Evolutionary conservation across 2,329 filamentous ascomycete species (phyloP), one percentile per base, ranked within the genome.

Genomic region (Orbilia ellipsospora): DNA sequence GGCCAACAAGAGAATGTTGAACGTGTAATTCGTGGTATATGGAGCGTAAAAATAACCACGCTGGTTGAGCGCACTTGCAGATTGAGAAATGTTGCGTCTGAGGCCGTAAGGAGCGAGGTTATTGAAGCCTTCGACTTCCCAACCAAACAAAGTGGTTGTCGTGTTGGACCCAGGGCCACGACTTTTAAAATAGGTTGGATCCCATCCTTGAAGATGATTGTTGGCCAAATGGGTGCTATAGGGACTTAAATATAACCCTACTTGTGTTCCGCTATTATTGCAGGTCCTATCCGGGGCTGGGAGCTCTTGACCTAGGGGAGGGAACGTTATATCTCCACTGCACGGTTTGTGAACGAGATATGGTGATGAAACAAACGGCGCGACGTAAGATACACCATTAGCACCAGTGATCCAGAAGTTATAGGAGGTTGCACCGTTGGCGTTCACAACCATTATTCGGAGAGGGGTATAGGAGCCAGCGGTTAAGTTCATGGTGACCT

Each of bases 41-140:
- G 51, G 51, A 28, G 51, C 51, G 23, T 26, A 54, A 23, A 54
- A 54, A 12, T 54, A 54, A 1, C 51, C 51, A 2, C 51, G 51
- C 8, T 54, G 51, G 23, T 54, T 54, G 2, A 54, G 28, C 1
- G 7, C 6, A n/a, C 18, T 16, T 2, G 51, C 18, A 2, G 6
- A n/a, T 13, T 3, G 6, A 12, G 51, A 28, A 23, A 23, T 4
- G 16, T 16, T 8, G 10, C 51, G 16, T 54, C 2, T n/a, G 8
- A 23, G 26, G 16, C 20, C 51, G 26, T 54, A 54, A 18, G n/a
- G n/a, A n/a, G n/a, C n/a, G n/a, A n/a, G n/a, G n/a, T n/a, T n/a
- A n/a, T n/a, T n/a, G n/a, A n/a, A n/a, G n/a, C n/a, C n/a, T n/a
- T n/a, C n/a, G n/a, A n/a, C n/a, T n/a, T n/a, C n/a, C n/a, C n/a